Conservation (phyloP, 345 rosid species). For the Carallia pectinifolia region DNA sequence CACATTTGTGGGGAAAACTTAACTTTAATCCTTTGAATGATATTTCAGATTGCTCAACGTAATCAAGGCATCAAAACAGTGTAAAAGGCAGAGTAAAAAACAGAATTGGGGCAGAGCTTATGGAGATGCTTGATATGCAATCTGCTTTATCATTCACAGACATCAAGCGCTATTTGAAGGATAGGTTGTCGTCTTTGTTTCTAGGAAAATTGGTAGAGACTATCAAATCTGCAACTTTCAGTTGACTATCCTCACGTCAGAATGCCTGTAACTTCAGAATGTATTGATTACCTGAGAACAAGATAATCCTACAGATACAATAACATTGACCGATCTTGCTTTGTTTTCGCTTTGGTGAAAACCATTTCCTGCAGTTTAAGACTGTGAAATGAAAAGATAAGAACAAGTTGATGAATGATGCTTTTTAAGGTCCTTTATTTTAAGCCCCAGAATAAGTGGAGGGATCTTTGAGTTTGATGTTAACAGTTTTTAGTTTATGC, state of each 20-base stretch:
- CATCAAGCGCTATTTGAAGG: background rate
- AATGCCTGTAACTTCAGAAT: background rate
- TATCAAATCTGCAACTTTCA: constrained; percentile 11
- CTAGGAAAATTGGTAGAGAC: constrained; percentile 10
- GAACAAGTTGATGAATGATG: too few species aligned
- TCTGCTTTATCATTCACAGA: background rate
- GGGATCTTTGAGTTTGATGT: too few species aligned
- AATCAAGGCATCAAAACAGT: background rate
- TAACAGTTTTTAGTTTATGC: too few species aligned
- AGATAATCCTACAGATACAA: background rate
- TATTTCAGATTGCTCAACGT: background rate
- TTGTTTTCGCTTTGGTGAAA: background rate
- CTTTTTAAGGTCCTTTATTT: too few species aligned
- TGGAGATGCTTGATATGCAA: too few species aligned
- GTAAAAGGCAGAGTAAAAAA: background rate
- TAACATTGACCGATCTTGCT: background rate
- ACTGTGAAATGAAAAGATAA: background rate
- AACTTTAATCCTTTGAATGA: background rate
- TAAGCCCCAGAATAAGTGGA: too few species aligned
- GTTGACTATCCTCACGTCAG: background rate
- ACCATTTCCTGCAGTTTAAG: constrained; percentile 19
- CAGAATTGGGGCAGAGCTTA: background rate
- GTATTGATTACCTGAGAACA: background rate
- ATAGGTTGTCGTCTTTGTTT: background rate
- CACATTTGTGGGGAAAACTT: background rate